Evolutionary conservation across 768 basidiomycete genomes (phyloP).

Genomic region (Pisolithus tinctorius): DNA sequence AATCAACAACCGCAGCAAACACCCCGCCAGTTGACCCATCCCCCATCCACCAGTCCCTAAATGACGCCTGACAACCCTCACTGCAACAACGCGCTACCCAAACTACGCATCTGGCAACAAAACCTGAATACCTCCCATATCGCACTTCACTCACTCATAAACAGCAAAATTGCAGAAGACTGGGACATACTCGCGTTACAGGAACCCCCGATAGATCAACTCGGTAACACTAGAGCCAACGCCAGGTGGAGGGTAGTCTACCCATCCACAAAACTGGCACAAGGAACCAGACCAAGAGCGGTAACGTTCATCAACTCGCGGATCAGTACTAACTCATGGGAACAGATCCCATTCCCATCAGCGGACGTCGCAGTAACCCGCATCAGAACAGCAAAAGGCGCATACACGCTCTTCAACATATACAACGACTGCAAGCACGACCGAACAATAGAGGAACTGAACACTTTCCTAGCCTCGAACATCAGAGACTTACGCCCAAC

Average conservation of each 20-base stretch:
- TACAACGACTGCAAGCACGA: conserved; percentile 8
- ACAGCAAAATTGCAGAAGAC: background rate
- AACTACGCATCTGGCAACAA: conserved; percentile 23
- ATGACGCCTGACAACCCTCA: too few species aligned
- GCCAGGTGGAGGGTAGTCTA: background rate
- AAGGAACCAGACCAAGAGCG: conserved; percentile 1
- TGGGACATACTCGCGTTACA: conserved; percentile 4
- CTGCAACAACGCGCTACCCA: too few species aligned
- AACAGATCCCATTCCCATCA: conserved; percentile 11
- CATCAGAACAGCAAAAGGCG: background rate
- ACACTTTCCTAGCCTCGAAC: background rate
- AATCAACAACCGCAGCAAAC: too few species aligned
- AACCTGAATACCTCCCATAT: conserved; percentile 22
- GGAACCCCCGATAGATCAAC: background rate
- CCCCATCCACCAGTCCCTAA: too few species aligned
- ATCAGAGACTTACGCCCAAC: background rate
- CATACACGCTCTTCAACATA: conserved; percentile 10
- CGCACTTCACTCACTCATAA: conserved; percentile 12
- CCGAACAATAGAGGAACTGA: background rate
- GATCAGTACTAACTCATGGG: conserved; percentile 17
- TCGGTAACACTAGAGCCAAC: background rate
- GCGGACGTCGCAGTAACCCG: conserved; percentile 17
- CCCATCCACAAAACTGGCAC: background rate
- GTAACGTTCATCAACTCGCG: conserved; percentile 14
- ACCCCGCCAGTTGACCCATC: too few species aligned